Percentiles rank a stretch among this genome's conserved stretches.
Conservation (phyloP, 495 filamentous ascomycete genomes). For the Aspergillus indologenus region DNA sequence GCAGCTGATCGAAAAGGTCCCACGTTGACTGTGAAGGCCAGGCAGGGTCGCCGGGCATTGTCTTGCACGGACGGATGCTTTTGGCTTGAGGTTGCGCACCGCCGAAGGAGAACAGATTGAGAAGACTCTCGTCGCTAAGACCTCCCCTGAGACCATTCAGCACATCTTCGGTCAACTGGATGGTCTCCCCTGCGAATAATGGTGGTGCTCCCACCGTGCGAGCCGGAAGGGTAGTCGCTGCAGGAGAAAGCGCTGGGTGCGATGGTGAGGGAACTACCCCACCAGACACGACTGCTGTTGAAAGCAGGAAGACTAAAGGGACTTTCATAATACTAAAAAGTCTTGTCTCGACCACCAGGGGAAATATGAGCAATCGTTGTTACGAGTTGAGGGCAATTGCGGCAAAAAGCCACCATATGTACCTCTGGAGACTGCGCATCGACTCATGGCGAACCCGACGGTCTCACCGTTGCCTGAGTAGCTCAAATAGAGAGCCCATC, state of each 20-base stretch:
- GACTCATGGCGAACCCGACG: too few relatives aligned
- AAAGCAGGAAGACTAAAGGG: neutral
- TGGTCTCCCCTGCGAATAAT: neutral
- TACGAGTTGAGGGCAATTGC: too few relatives aligned
- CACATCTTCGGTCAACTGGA: neutral
- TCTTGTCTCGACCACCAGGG: too few relatives aligned
- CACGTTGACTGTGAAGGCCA: slow-evolving; percentile 46
- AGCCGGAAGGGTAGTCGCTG: neutral
- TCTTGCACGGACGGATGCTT: slow-evolving; percentile 35
- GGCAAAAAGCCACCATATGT: too few relatives aligned
- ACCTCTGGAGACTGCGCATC: too few relatives aligned
- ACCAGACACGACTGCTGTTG: neutral
- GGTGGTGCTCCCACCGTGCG: neutral
- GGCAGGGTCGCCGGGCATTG: slow-evolving; percentile 44
- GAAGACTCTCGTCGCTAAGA: neutral
- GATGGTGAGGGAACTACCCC: neutral
- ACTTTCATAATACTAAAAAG: neutral
- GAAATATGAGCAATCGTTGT: too few relatives aligned
- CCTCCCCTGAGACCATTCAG: neutral
- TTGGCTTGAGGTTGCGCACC: neutral
- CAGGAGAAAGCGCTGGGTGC: neutral
- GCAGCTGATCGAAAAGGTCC: slow-evolving; percentile 44
- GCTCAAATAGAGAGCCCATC: too few relatives aligned
- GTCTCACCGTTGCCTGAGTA: too few relatives aligned
- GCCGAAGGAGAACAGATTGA: neutral